phyloP scores from a whole-genome alignment of 2,329 filamentous ascomycete genomes.

The Epichloe gansuensis region DNA sequence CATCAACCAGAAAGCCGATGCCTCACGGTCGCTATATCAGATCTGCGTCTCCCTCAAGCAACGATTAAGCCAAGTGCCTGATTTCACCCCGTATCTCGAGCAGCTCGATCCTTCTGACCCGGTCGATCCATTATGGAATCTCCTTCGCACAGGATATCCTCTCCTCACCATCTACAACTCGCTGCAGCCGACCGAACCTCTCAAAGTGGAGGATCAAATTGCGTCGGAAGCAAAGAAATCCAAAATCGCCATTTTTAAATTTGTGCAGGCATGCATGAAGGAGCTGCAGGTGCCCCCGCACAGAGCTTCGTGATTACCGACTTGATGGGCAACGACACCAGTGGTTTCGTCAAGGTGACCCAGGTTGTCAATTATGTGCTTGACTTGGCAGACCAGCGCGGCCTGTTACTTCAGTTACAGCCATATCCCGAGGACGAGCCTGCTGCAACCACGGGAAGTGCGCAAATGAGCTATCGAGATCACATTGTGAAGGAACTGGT shows the following conservation, averaged over 20 bases:
- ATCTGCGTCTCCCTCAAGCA: slow-evolving; percentile 80
- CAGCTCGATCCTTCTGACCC: slow-evolving; percentile 63
- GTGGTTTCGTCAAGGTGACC: slow-evolving; percentile 92
- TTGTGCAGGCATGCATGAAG: slow-evolving; percentile 77
- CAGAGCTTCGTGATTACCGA: slow-evolving; percentile 91
- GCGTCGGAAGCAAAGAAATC: slow-evolving; percentile 60
- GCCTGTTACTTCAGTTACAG: slow-evolving; percentile 53
- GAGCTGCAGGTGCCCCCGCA: slow-evolving; percentile 67
- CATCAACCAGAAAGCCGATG: slow-evolving; percentile 93
- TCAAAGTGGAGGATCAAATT: slow-evolving; percentile 53
- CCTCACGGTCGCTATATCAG: slow-evolving; percentile 84
- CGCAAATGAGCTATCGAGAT: slow-evolving; percentile 63
- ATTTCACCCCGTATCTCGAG: slow-evolving; percentile 63
- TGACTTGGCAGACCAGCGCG: slow-evolving; percentile 69
- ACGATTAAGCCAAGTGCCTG: slow-evolving; percentile 71
- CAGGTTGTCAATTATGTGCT: slow-evolving; percentile 88
- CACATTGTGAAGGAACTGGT: slow-evolving; percentile 87
- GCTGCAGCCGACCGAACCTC: slow-evolving; percentile 54
- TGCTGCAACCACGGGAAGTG: slow-evolving; percentile 36
- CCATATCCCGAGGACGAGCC: slow-evolving; percentile 44
- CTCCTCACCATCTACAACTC: slow-evolving; percentile 84
- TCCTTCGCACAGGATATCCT: slow-evolving; percentile 72
- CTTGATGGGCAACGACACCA: slow-evolving; percentile 86
- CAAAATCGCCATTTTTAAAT: slow-evolving; percentile 84
- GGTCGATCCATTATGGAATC: slow-evolving; percentile 82